Percentiles rank a stretch among this genome's conserved stretches.
Conservation (phyloP, 2,329 filamentous ascomycete species). For the Sporothrix sp. region DNA sequence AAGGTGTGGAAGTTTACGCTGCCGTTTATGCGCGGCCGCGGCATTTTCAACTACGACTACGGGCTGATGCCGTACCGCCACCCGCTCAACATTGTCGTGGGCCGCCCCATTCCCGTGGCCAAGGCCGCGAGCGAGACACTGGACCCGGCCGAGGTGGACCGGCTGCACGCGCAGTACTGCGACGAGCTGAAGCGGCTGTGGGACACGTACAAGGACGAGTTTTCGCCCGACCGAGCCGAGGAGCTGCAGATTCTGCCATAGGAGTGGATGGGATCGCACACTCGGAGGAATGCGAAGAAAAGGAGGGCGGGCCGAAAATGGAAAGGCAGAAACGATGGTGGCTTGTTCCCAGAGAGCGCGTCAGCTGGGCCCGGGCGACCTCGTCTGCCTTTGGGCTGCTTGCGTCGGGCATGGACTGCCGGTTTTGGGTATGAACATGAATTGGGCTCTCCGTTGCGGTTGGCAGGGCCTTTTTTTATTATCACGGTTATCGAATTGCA, state of each 20-base stretch:
- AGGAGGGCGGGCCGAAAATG: background rate
- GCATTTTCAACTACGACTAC: constrained; percentile 96
- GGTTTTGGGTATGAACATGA: too few relatives aligned
- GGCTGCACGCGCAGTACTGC: constrained; percentile 71
- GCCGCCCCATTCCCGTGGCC: constrained; percentile 64
- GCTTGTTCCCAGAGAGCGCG: too few relatives aligned
- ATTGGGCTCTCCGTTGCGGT: too few relatives aligned
- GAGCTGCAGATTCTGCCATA: constrained; percentile 54
- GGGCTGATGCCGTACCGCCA: constrained; percentile 89
- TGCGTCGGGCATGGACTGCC: too few relatives aligned
- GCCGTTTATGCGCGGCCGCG: constrained; percentile 79
- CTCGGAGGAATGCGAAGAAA: background rate
- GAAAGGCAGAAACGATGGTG: background rate
- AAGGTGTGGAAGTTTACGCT: constrained; percentile 85
- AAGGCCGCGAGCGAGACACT: constrained; percentile 46
- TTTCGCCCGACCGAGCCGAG: constrained; percentile 50
- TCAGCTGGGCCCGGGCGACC: too few relatives aligned
- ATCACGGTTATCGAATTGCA: too few relatives aligned
- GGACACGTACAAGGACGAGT: constrained; percentile 69
- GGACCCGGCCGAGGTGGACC: constrained; percentile 64
- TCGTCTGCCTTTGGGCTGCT: too few relatives aligned
- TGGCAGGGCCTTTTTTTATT: too few relatives aligned
- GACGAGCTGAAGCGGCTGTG: constrained; percentile 63
- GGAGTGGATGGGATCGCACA: background rate
- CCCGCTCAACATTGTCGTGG: constrained; percentile 82